Base-by-base conservation (phyloP, 495 filamentous ascomycete species). In the Daldinia concentrica region DNA sequence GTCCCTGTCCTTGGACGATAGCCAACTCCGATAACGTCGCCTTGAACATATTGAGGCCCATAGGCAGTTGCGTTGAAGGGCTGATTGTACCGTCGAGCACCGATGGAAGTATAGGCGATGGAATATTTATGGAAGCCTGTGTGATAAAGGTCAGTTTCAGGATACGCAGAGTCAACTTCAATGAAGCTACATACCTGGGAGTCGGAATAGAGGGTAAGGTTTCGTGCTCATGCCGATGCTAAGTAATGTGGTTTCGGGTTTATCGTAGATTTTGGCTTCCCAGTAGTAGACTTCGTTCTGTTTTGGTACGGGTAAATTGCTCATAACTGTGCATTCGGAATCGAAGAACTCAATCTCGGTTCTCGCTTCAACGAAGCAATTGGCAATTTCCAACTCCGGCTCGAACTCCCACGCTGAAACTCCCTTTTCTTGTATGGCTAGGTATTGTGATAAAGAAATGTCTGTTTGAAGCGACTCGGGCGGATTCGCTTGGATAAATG, bases 211-310 rank as follows among this genome's bases (percentile, higher is more conserved):
- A 19, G 95, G 95, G 81, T 98, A 99, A 9, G 95, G 95, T 75
- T 98, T 98, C 17, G 96, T 98, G 11, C 93, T 90, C 83, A 99
- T 90, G 48, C 95, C 95, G 65, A 99, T 91, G 73, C 90, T 93
- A 45, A 99, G 85, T 64, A 92, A 80, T 0, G 94, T 93, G 15
- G 83, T 86, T 37, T 98, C 95, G 3, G 95, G 95, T 80, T 98
- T 98, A 60, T 98, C 96, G 80, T 95, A 98, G 43, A 99, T 90
- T 81, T 99, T 99, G 14, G 95, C 93, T 77, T 99, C 95, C 95
- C 95, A 99, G 79, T 99, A 99, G 76, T 98, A 98, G 14, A 98
- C 94, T 77, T 99, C 95, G 74, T 99, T 98, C 77, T 99, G 95
- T 78, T 99, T 99, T 24, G 95, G 95, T 37, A 99, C 91, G 0